phyloP scores from a whole-genome alignment of 129 eudicot species.

The Silybum marianum region DNA sequence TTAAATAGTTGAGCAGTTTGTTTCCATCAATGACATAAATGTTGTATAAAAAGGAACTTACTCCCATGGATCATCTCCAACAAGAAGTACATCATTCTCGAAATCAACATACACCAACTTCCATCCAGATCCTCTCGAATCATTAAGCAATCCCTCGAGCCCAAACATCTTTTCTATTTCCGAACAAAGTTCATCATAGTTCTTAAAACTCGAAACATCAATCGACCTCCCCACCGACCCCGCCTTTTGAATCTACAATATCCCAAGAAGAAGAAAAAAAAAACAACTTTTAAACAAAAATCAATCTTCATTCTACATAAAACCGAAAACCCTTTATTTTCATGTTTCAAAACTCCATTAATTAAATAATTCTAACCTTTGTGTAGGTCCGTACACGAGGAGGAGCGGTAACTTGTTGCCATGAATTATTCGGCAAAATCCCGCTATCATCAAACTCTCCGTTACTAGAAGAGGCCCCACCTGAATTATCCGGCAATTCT shows the following conservation, averaged over 20 bases:
- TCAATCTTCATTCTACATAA: background rate
- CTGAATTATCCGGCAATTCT: constrained; percentile 81
- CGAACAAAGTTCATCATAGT: constrained; percentile 72
- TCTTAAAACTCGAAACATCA: constrained; percentile 83
- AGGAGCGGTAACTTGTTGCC: constrained; percentile 83
- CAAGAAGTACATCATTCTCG: constrained; percentile 93
- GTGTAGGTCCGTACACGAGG: constrained; percentile 90
- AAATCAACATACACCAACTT: constrained; percentile 94
- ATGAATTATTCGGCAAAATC: constrained; percentile 67
- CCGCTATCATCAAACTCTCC: constrained; percentile 79
- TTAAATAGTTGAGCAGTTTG: too few species aligned
- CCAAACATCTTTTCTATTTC: constrained; percentile 98
- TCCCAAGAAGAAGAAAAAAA: background rate
- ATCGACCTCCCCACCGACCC: constrained; percentile 99
- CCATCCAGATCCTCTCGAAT: constrained; percentile 90
- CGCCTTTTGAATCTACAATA: constrained; percentile 81
- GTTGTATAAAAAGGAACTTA: constrained; percentile 42
- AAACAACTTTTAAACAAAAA: background rate
- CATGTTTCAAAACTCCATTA: background rate
- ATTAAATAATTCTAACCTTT: constrained; percentile 47
- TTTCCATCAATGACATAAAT: too few species aligned
- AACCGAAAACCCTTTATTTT: background rate
- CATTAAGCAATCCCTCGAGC: constrained; percentile 85
- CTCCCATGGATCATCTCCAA: constrained; percentile 99
- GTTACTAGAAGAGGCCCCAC: constrained; percentile 98